Conservation (phyloP, 306 rosid genomes). For the Delonix regia region DNA sequence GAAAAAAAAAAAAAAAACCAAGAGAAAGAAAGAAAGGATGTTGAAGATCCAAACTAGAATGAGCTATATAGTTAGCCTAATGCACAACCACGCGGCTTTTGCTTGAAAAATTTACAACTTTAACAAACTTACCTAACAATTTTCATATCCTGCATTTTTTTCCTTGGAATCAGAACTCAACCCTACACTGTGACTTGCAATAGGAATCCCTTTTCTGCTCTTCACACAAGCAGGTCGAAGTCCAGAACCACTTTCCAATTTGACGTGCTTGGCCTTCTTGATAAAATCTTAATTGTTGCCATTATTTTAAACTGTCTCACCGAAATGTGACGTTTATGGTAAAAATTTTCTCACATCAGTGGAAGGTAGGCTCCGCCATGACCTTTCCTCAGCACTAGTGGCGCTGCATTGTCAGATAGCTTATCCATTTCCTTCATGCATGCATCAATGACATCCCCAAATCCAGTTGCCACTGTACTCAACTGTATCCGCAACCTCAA, state of each 20-base stretch:
- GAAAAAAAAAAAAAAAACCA: too few relatives aligned
- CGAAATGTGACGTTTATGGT: too few relatives aligned
- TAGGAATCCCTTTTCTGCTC: conserved; percentile 17
- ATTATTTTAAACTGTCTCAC: too few relatives aligned
- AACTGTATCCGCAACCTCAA: conserved; percentile 75
- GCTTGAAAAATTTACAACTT: conserved; percentile 1
- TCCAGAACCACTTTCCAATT: conserved; percentile 21
- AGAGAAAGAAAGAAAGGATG: neutral
- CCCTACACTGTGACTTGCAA: conserved; percentile 28
- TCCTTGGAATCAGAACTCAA: neutral
- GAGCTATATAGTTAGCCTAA: conserved; percentile 46
- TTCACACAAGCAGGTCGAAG: conserved; percentile 15
- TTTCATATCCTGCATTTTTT: neutral
- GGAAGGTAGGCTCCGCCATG: conserved; percentile 98
- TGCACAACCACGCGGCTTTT: conserved; percentile 37
- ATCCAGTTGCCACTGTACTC: conserved; percentile 83
- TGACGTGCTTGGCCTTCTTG: neutral
- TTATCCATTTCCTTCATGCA: conserved; percentile 68
- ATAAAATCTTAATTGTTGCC: neutral
- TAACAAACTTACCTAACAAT: conserved; percentile 33
- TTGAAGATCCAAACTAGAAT: conserved; percentile 41
- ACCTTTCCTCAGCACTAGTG: conserved; percentile 86
- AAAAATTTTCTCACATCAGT: conserved; percentile 64
- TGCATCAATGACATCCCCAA: conserved; percentile 65
- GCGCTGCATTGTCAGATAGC: conserved; percentile 85